Evolutionary conservation across 1,284 basidiomycete genomes (phyloP).

Genomic region (Fistulinella cinereoalba): DNA sequence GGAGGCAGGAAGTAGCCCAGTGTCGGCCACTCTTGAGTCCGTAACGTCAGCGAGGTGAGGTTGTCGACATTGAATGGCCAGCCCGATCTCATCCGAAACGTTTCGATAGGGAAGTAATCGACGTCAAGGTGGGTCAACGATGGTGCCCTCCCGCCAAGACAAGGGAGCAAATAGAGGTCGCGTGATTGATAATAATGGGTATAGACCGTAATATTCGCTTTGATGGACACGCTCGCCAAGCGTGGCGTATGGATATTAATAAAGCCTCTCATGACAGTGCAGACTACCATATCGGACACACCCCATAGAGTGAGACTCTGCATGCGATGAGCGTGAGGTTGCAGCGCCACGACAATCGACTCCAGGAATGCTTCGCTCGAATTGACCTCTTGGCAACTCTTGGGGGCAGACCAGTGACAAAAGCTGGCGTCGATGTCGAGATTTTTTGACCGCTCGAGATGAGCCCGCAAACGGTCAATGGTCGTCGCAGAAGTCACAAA

Average conservation of each 20-base stretch:
- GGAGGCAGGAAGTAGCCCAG: constrained; percentile 6
- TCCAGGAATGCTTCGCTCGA: constrained; percentile 5
- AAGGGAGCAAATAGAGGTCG: constrained; percentile 13
- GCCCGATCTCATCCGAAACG: neutral
- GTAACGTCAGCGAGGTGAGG: constrained; percentile 17
- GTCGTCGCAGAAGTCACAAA: constrained; percentile 18
- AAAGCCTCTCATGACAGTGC: constrained; percentile 8
- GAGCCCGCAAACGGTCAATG: constrained; percentile 1
- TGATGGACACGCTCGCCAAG: constrained; percentile 13
- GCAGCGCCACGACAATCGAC: constrained; percentile 1
- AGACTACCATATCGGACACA: constrained; percentile 16
- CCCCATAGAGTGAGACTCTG: constrained; percentile 16
- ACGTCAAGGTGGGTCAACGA: constrained; percentile 16
- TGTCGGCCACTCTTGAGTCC: constrained; percentile 10
- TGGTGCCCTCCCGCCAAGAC: constrained; percentile 13
- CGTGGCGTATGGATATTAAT: constrained; percentile 3
- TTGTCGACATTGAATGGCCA: constrained; percentile 10
- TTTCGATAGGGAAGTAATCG: constrained; percentile 21
- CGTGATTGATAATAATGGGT: constrained; percentile 9
- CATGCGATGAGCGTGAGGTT: constrained; percentile 7
- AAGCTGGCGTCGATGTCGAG: constrained; percentile 8
- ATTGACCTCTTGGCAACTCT: neutral
- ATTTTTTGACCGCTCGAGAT: constrained; percentile 10
- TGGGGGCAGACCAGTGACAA: constrained; percentile 13
- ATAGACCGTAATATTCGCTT: constrained; percentile 8